Evolutionary conservation across 352 stramenopile species (phyloP).

Genomic region (Thraustochytrium striatum): DNA sequence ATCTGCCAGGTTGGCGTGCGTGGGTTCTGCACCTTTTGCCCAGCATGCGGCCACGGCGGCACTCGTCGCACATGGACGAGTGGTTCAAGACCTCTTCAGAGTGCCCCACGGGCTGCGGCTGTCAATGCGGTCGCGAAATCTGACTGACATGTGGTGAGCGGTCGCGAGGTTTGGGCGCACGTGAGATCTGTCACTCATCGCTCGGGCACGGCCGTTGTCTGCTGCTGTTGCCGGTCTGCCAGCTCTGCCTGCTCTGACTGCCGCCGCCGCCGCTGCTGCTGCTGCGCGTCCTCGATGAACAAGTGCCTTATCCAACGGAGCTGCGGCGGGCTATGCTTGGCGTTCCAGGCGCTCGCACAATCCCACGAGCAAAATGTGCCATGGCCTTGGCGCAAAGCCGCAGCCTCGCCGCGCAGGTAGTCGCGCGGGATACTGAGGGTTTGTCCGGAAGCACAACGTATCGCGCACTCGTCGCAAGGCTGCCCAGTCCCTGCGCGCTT

Average conservation of each 20-base stretch:
- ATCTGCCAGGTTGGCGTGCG: slow-evolving; percentile 5
- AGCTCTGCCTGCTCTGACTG: neutral
- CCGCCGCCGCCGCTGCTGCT: too few relatives aligned
- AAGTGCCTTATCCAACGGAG: neutral
- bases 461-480: too few relatives aligned
- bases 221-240: neutral
- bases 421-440: slow-evolving; percentile 11
- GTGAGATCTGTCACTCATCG: too few relatives aligned
- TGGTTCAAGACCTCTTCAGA: slow-evolving; percentile 17
- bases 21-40: slow-evolving; percentile 40
- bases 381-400: neutral
- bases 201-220: neutral
- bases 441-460: too few relatives aligned
- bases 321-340: neutral
- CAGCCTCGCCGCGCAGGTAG: neutral
- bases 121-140: neutral
- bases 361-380: slow-evolving; percentile 7
- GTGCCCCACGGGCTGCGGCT: slow-evolving; percentile 39
- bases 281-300: neutral
- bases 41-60: slow-evolving; percentile 23
- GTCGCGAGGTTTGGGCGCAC: too few relatives aligned
- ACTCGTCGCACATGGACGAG: slow-evolving; percentile 15
- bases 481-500: neutral
- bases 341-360: slow-evolving; percentile 4
- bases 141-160: too few relatives aligned